Evolutionary conservation across 2,329 filamentous ascomycete species (phyloP), one percentile per base, ranked within the genome.

Genomic region (Drechslerella coelobrocha): DNA sequence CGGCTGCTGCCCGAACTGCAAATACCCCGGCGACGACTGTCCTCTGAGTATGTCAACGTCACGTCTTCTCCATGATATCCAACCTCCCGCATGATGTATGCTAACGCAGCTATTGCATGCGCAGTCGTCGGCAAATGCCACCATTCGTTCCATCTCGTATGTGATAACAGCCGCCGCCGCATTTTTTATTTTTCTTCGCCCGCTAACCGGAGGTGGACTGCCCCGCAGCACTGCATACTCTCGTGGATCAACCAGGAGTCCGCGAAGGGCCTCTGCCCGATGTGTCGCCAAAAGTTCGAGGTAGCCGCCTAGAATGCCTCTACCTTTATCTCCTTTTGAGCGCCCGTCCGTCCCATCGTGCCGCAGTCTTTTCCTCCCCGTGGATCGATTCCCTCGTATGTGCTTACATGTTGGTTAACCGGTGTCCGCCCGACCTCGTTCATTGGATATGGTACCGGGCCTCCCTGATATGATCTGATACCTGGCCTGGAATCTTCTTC

Each of bases 111-210:
- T 7, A 17, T 51, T 19, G 60, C 17, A 37, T 43, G 75, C 53
- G n/a, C 39, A 97, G 93, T 97, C 74, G 92, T 94, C 72, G 94
- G 94, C 45, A 95, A 93, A 82, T 99, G 94, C 80, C 93, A 92
- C 3, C 94, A 99, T 79, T 96, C 91, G 73, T 99, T 99, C 78
- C 94, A 99, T 80, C 95, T 96, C 90, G 92, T 95, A 79, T n/a
- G 51, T 43, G n/a, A n/a, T n/a, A n/a, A n/a, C n/a, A n/a, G 37
- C 26, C 31, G 24, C 14, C 37, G 24, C 39, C 19, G 71, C 23
- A 73, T 59, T 24, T 41, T 60, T 48, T 19, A 3, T 27, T 12
- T 14, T 29, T 27, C 21, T 61, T 3, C 21, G 6, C 48, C 10
- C 8, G 21, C 6, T 7, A 14, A 26, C 9, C 10, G 23, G 8